These are phyloP conservation scores for Gracilaria domingensis DNA, from an alignment of 23 red algal genomes.

Conservation along the genomic window DNA sequence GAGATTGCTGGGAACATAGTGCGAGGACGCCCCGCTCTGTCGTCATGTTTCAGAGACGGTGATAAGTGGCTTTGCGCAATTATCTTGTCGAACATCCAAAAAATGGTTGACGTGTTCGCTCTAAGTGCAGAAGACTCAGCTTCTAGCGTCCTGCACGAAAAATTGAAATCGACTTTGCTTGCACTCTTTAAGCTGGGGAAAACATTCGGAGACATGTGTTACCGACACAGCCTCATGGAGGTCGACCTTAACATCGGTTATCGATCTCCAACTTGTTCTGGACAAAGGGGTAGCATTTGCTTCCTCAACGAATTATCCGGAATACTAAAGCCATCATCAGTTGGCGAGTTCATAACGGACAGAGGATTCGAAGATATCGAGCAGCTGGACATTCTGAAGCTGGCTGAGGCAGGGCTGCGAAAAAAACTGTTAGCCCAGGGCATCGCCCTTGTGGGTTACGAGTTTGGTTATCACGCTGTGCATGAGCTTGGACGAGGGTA, in stretches of 20 bases:
- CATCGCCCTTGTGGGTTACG: constrained; percentile 51
- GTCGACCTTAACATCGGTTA: constrained; percentile 36
- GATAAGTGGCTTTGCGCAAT: constrained; percentile 65
- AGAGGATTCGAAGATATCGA: constrained; percentile 17
- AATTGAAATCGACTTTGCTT: constrained; percentile 1
- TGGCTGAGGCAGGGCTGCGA: constrained; percentile 16
- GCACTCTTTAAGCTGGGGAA: constrained; percentile 22
- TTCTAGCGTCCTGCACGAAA: not conserved
- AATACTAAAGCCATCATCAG: constrained; percentile 41
- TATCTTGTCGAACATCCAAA: constrained; percentile 48
- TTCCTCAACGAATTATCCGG: constrained; percentile 65
- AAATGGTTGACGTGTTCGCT: constrained; percentile 6
- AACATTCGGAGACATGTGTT: constrained; percentile 45
- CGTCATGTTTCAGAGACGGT: constrained; percentile 53
- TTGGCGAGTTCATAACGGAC: constrained; percentile 54
- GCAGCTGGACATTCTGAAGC: constrained; percentile 22
- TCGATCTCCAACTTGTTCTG: constrained; percentile 35
- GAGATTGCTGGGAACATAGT: constrained; percentile 51
- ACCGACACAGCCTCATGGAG: constrained; percentile 38
- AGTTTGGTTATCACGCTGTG: constrained; percentile 37
- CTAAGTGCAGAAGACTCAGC: not conserved
- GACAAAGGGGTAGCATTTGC: constrained; percentile 40
- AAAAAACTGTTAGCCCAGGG: constrained; percentile 28
- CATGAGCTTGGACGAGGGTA: constrained; percentile 36
- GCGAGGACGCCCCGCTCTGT: constrained; percentile 30